Evolutionary conservation across 108 stramenopile species (phyloP), one percentile per base, ranked within the genome.

Genomic region (Parietichytrium sp.): DNA sequence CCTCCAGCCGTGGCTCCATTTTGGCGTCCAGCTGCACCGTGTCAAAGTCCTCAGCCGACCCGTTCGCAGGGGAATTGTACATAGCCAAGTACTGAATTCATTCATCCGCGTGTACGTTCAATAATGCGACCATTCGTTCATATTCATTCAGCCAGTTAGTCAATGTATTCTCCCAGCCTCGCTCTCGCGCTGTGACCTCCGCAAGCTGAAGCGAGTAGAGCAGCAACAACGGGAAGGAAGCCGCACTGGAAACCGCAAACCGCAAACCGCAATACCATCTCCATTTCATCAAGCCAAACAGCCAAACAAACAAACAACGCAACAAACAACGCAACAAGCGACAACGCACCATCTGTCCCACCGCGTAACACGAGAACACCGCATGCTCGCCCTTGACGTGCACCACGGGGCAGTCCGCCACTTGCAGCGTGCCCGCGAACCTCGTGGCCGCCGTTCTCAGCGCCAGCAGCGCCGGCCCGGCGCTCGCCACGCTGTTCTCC

Each of bases 351-450:
- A 42, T 72, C 1, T 72, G 12, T 30, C 20, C 55, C 29, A 72
- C 55, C 0, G 55, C 55, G 0, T 72, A 72, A 18, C 55, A 72
- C 55, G 55, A 72, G 55, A 72, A 72, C 20, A 72, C 55, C 4
- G 42, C 12, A 38, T 38, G 55, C 36, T 72, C 55, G 1, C 55
- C 55, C 29, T 72, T 72, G 30, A 72, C 55, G 18, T 72, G 55
- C 10, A 72, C 4, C n/a, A 72, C 18, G 4, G 55, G 55, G 55
- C 55, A 72, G 20, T 72, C 55, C 0, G 55, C 33, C 36, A 72
- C 55, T 18, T 72, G 55, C 15, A 72, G 55, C 29, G 55, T 72
- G 18, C 42, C n/a, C n/a, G n/a, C n/a, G n/a, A n/a, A n/a, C n/a
- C 18, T 8, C 15, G 26, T 23, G 7, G 52, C 52, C 8, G 52